Conservation (phyloP, 805 yeast species). For the Kurtzmaniella cleridarum region DNA sequence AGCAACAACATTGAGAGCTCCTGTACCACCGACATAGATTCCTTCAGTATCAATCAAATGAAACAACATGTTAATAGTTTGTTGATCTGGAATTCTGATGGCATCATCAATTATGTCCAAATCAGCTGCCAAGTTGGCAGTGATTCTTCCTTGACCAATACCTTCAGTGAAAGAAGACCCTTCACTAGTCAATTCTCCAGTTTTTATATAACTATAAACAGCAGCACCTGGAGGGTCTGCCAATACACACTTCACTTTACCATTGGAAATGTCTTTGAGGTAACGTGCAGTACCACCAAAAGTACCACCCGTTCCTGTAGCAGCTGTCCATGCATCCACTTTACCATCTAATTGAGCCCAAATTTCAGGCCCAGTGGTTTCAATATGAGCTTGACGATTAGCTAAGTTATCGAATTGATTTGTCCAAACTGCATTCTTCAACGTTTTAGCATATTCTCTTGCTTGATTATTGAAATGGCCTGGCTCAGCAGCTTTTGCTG, state of each 20-base stretch:
- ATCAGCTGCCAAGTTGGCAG: slow-evolving; percentile 73
- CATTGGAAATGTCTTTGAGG: slow-evolving; percentile 62
- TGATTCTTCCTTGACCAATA: slow-evolving; percentile 92
- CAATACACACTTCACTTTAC: slow-evolving; percentile 55
- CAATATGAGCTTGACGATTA: slow-evolving; percentile 82
- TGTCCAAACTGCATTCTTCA: slow-evolving; percentile 86
- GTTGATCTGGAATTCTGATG: slow-evolving; percentile 68
- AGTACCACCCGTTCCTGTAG: slow-evolving; percentile 93
- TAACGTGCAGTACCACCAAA: slow-evolving; percentile 81
- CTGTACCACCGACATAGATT: slow-evolving; percentile 83
- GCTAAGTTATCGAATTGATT: slow-evolving; percentile 88
- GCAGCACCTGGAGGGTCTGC: slow-evolving; percentile 96
- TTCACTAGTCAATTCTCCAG: slow-evolving; percentile 58
- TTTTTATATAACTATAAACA: slow-evolving; percentile 68
- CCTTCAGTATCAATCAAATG: slow-evolving; percentile 86
- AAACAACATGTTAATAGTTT: slow-evolving; percentile 79
- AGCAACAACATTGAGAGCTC: slow-evolving; percentile 86
- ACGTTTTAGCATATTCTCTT: slow-evolving; percentile 68
- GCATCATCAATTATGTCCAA: slow-evolving; percentile 76
- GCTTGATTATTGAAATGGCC: slow-evolving; percentile 86
- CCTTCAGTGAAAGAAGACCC: slow-evolving; percentile 95
- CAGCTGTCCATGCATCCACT: slow-evolving; percentile 81
- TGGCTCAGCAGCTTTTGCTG: slow-evolving; percentile 76
- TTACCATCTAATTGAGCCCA: slow-evolving; percentile 78
- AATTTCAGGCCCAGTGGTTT: slow-evolving; percentile 89